Evolutionary conservation across 164 flowering plant genomes (phyloP).

Genomic region (Vitis rotundifolia): DNA sequence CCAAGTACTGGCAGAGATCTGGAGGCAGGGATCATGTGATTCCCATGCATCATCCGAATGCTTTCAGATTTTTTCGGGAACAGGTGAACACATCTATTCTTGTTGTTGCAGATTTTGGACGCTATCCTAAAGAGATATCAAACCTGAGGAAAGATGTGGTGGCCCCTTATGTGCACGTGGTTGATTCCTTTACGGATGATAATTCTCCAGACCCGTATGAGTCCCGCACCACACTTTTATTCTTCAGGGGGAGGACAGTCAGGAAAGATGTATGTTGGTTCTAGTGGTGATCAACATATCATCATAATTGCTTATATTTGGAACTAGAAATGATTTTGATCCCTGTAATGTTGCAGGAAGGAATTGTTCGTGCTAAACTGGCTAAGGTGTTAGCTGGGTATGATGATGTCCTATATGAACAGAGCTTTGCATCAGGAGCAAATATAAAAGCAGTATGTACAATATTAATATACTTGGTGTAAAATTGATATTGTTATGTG

Average conservation of each 20-base stretch:
- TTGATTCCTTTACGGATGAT: slow-evolving; percentile 72
- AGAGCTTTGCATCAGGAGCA: slow-evolving; percentile 58
- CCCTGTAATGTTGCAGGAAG: slow-evolving; percentile 59
- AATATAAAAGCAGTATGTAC: slow-evolving; percentile 67
- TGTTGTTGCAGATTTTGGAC: slow-evolving; percentile 94
- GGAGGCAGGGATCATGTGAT: slow-evolving; percentile 92
- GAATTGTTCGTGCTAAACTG: slow-evolving; percentile 75
- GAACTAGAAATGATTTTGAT: not conserved
- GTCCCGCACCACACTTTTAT: slow-evolving; percentile 77
- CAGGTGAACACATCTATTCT: slow-evolving; percentile 86
- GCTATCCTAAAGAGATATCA: slow-evolving; percentile 64
- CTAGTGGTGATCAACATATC: not conserved
- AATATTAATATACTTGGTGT: not conserved
- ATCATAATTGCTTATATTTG: not conserved
- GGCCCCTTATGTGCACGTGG: slow-evolving; percentile 93
- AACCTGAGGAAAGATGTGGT: slow-evolving; percentile 87
- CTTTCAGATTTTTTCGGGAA: slow-evolving; percentile 83
- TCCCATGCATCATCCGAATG: slow-evolving; percentile 98
- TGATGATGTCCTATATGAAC: slow-evolving; percentile 75
- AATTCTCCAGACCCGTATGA: slow-evolving; percentile 65
- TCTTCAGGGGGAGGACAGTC: slow-evolving; percentile 83
- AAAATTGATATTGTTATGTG: not conserved
- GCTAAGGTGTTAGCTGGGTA: slow-evolving; percentile 56
- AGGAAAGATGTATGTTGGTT: slow-evolving; percentile 82
- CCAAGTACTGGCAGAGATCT: slow-evolving; percentile 80